Percentiles rank a stretch among this genome's conserved stretches.
Conservation (phyloP, 805 yeast species). For the Myxozyma neotropica region DNA sequence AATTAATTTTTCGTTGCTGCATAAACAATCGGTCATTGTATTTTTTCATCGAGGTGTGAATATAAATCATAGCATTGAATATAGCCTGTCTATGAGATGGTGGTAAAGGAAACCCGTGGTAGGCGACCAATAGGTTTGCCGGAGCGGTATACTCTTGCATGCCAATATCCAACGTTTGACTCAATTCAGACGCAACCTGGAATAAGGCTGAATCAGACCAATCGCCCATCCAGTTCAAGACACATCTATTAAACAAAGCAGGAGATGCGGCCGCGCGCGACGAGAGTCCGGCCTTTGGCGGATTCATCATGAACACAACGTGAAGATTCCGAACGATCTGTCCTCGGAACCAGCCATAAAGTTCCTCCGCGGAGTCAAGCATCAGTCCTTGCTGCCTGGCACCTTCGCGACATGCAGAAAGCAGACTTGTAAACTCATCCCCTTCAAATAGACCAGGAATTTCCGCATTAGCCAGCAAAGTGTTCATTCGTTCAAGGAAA, state of each 20-base stretch:
- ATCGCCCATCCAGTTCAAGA: conserved; percentile 82
- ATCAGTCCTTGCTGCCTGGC: conserved; percentile 62
- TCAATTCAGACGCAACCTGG: conserved; percentile 52
- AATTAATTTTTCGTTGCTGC: conserved; percentile 15
- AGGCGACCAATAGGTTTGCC: conserved; percentile 20
- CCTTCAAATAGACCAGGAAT: conserved; percentile 85
- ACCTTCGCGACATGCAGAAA: conserved; percentile 58
- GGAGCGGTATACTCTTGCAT: conserved; percentile 49
- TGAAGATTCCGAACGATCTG: conserved; percentile 75
- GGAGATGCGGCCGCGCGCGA: conserved; percentile 71
- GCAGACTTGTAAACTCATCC: conserved; percentile 60
- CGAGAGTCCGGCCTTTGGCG: conserved; percentile 47
- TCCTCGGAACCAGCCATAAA: conserved; percentile 70
- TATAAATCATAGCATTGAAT: conserved; percentile 49
- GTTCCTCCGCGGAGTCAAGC: conserved; percentile 68
- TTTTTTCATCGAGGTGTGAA: conserved; percentile 47
- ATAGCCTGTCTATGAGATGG: conserved; percentile 51
- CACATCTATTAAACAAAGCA: conserved; percentile 87
- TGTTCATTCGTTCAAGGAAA: conserved; percentile 88
- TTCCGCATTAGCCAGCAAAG: conserved; percentile 89
- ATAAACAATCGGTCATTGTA: conserved; percentile 16
- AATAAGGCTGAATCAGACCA: conserved; percentile 61
- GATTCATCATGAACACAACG: conserved; percentile 75
- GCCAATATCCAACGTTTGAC: conserved; percentile 57
- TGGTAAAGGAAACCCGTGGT: conserved; percentile 24